Conservation (phyloP, 352 stramenopile genomes). For the Globisporangium splendens region DNA sequence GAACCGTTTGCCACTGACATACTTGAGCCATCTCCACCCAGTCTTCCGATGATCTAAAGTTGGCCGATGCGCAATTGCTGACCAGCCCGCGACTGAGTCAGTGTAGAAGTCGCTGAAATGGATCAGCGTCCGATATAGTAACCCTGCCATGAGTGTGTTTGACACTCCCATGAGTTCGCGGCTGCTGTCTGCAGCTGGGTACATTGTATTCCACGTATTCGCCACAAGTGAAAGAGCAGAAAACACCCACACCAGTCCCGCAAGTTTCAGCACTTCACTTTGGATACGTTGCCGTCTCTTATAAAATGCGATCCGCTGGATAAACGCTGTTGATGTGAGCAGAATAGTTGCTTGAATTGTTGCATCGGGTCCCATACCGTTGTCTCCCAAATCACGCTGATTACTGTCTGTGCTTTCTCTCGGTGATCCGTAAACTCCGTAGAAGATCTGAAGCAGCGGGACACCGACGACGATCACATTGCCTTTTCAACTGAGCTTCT, state of each 20-base stretch:
- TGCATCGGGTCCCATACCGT: conserved; percentile 5
- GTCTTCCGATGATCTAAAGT: background rate
- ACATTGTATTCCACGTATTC: conserved; percentile 18
- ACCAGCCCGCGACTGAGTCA: conserved; percentile 10
- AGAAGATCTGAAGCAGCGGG: conserved; percentile 10
- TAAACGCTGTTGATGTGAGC: conserved; percentile 17
- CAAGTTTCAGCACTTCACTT: conserved; percentile 16
- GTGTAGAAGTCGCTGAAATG: conserved; percentile 35
- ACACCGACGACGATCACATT: conserved; percentile 9
- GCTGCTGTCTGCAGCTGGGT: background rate
- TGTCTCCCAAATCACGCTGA: conserved; percentile 13
- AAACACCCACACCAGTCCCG: conserved; percentile 10
- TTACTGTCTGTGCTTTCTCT: background rate
- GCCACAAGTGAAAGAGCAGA: conserved; percentile 16
- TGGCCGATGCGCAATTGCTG: conserved; percentile 8
- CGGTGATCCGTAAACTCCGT: conserved; percentile 3
- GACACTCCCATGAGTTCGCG: conserved; percentile 22
- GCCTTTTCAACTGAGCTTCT: background rate
- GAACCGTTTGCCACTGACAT: conserved; percentile 10
- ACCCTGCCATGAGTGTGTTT: conserved; percentile 23
- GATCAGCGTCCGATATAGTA: conserved; percentile 25
- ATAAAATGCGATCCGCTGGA: conserved; percentile 13
- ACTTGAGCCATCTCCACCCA: conserved; percentile 7
- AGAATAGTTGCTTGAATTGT: conserved; percentile 10
- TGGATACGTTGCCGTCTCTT: conserved; percentile 22